These are phyloP conservation scores for Hanseniaspora jakobsenii DNA, from an alignment of 805 yeast species.

Conservation along the genomic window DNA sequence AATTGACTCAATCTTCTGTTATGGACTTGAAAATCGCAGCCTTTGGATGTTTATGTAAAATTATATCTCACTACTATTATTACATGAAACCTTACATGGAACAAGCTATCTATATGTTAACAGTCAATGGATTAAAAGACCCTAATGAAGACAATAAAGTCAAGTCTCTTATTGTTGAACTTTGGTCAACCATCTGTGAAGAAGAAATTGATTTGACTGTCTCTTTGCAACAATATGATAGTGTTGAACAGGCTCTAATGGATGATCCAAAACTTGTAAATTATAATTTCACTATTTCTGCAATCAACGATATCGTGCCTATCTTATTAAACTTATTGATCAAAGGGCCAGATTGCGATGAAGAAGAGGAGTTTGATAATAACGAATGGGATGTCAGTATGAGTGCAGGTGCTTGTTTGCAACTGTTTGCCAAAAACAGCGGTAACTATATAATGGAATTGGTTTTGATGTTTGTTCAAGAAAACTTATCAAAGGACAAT, in stretches of 20 bases:
- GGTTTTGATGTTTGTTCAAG: conserved; percentile 70
- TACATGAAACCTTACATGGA: conserved; percentile 95
- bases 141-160: conserved; percentile 63
- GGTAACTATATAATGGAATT: conserved; percentile 79
- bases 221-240: conserved; percentile 50
- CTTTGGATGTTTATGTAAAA: conserved; percentile 86
- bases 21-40: conserved; percentile 83
- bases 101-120: conserved; percentile 80
- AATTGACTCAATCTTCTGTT: conserved; percentile 86
- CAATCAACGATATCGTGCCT: conserved; percentile 77
- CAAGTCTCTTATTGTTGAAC: conserved; percentile 96
- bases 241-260: conserved; percentile 6
- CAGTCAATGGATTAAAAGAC: conserved; percentile 77
- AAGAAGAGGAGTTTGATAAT: conserved; percentile 85
- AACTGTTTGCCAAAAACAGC: conserved; percentile 82
- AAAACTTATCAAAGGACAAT: conserved; percentile 42
- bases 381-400: conserved; percentile 96
- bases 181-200: conserved; percentile 99
- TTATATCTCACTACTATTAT: conserved; percentile 77
- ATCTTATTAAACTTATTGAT: conserved; percentile 68
- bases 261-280: conserved; percentile 37
- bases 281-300: conserved; percentile 75
- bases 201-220: conserved; percentile 75
- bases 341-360: conserved; percentile 32
- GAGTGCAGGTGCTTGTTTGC: conserved; percentile 98